Evolutionary conservation across 345 rosid genomes (phyloP).

Genomic region (Euphorbia tirucalli): DNA sequence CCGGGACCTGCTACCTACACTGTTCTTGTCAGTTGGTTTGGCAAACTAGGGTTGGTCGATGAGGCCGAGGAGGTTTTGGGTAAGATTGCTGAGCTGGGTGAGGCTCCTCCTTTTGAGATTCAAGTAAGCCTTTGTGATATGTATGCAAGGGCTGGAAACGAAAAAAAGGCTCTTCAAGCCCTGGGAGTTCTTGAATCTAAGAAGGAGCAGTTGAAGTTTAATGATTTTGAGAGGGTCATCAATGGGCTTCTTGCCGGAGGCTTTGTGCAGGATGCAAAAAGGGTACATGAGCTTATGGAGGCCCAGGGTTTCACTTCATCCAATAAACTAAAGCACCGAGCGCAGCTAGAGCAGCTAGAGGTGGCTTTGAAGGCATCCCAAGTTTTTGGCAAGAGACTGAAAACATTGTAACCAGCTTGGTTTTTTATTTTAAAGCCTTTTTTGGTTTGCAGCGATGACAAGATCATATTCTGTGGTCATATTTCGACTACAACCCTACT

Average conservation of each 20-base stretch:
- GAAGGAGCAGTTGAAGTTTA: conserved; percentile 46
- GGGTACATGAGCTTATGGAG: conserved; percentile 53
- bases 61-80: conserved; percentile 77
- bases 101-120: conserved; percentile 61
- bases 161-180: conserved; percentile 83
- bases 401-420: conserved; percentile 8
- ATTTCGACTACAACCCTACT: neutral
- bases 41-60: conserved; percentile 60
- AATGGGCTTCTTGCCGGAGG: conserved; percentile 59
- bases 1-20: conserved; percentile 69
- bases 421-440: neutral
- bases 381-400: conserved; percentile 25
- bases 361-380: conserved; percentile 30
- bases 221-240: conserved; percentile 61
- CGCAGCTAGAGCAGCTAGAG: conserved; percentile 23
- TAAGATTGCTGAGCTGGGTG: conserved; percentile 73
- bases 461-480: neutral
- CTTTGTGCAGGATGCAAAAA: conserved; percentile 60
- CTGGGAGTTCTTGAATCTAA: conserved; percentile 51
- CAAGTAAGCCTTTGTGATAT: conserved; percentile 79
- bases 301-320: conserved; percentile 48
- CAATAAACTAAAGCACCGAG: too few species aligned
- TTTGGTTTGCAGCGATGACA: neutral
- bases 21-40: conserved; percentile 77
- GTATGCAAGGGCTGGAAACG: conserved; percentile 54